Conservation (phyloP, 371 early-diverging fungal genomes). For the Syncephalastrum contaminatum region DNA sequence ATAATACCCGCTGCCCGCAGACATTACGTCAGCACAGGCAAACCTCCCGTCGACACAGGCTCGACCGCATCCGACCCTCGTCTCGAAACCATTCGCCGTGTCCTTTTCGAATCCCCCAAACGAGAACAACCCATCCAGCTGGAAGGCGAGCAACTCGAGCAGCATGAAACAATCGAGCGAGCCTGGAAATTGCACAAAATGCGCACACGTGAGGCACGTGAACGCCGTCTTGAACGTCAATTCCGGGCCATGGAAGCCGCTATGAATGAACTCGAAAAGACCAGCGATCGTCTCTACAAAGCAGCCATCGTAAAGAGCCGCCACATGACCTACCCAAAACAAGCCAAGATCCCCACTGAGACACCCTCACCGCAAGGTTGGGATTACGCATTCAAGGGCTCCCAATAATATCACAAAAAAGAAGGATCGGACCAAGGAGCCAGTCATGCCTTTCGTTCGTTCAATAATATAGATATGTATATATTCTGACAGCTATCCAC, state of each 20-base stretch:
- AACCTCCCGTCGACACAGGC: too few species aligned
- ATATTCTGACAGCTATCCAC: too few species aligned
- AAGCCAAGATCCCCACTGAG: conserved; percentile 75
- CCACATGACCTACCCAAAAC: conserved; percentile 69
- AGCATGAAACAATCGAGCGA: conserved; percentile 76
- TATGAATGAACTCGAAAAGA: conserved; percentile 69
- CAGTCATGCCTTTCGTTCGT: too few species aligned
- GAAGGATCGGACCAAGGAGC: not conserved
- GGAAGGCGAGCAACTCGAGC: conserved; percentile 29
- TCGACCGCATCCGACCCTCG: conserved; percentile 53
- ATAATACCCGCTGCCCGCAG: too few species aligned
- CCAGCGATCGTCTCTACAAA: conserved; percentile 63
- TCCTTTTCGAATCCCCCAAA: conserved; percentile 63
- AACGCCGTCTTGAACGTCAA: conserved; percentile 64
- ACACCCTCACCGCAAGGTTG: conserved; percentile 71
- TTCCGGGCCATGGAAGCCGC: conserved; percentile 71
- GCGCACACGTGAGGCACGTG: conserved; percentile 57
- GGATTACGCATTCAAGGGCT: conserved; percentile 59
- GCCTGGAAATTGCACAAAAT: conserved; percentile 71
- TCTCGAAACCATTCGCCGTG: conserved; percentile 71
- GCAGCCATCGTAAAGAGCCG: conserved; percentile 65
- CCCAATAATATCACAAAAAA: not conserved
- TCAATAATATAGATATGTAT: too few species aligned
- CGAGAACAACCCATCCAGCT: conserved; percentile 24
- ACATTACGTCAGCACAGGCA: too few species aligned